Evolutionary conservation across 306 rosid species (phyloP).

Genomic region (Fagus crenata): DNA sequence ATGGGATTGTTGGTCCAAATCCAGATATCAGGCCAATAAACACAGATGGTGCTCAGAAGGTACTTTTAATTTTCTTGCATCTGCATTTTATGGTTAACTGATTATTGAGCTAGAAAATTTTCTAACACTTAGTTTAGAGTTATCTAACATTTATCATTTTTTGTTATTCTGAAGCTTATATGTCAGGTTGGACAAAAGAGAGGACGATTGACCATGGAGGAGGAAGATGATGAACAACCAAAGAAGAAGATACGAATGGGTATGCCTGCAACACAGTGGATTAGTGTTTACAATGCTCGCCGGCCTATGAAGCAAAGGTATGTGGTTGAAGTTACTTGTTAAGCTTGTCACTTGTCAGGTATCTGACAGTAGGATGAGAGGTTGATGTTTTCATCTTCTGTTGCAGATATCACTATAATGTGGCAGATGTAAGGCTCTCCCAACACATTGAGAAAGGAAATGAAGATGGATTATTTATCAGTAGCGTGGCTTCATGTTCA

Average conservation of each 20-base stretch:
- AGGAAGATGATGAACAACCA: conserved; percentile 75
- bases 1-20: conserved; percentile 79
- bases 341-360: background rate
- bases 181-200: conserved; percentile 67
- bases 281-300: conserved; percentile 78
- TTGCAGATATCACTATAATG: conserved; percentile 89
- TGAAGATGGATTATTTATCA: conserved; percentile 81
- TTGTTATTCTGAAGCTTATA: conserved; percentile 56
- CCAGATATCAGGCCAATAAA: conserved; percentile 79
- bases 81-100: no score
- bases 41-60: conserved; percentile 95
- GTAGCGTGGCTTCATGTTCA: conserved; percentile 64
- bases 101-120: background rate
- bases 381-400: conserved; percentile 22
- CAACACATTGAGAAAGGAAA: conserved; percentile 88
- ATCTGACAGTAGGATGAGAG: background rate
- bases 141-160: conserved; percentile 15
- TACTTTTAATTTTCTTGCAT: conserved; percentile 32
- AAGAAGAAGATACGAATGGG: conserved; percentile 86
- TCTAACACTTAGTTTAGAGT: conserved; percentile 9
- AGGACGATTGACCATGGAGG: conserved; percentile 59
- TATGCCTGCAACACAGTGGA: conserved; percentile 82
- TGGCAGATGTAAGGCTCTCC: conserved; percentile 68
- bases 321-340: background rate
- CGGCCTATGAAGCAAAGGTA: conserved; percentile 96